Conservation (phyloP, 2,329 filamentous ascomycete genomes). For the Fusarium sp. region DNA sequence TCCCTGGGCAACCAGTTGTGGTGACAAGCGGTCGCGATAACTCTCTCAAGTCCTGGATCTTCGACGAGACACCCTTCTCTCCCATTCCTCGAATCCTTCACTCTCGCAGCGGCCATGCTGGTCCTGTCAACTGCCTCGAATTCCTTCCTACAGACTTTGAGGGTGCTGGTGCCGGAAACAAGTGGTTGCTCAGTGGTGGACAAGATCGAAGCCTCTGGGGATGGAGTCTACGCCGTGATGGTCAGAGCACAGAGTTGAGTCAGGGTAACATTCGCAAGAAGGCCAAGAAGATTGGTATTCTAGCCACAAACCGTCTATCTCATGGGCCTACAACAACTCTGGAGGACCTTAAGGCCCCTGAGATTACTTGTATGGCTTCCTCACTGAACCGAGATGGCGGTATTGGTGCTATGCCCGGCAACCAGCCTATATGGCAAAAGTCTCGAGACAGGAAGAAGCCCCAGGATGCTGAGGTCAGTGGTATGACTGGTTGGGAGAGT, state of each 20-base stretch:
- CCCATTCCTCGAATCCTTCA: conserved; percentile 87
- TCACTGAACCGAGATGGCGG: conserved; percentile 95
- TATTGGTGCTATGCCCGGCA: conserved; percentile 83
- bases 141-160: conserved; percentile 92
- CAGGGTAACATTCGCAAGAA: conserved; percentile 90
- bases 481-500: conserved; percentile 94
- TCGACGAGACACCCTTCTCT: conserved; percentile 90
- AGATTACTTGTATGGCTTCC: conserved; percentile 90
- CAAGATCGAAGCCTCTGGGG: conserved; percentile 94
- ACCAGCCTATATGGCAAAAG: conserved; percentile 85
- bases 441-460: conserved; percentile 68
- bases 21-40: conserved; percentile 94
- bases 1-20: conserved; percentile 87
- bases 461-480: conserved; percentile 75
- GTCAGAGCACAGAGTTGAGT: conserved; percentile 91
- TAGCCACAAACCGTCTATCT: conserved; percentile 64
- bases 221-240: conserved; percentile 93
- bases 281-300: conserved; percentile 84
- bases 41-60: conserved; percentile 94
- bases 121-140: conserved; percentile 80
- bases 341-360: conserved; percentile 85
- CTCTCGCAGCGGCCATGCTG: conserved; percentile 86
- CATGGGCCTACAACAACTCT: conserved; percentile 71
- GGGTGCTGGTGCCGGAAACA: conserved; percentile 85
- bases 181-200: conserved; percentile 93